These are phyloP conservation scores for Colletotrichum spaethianum DNA, from an alignment of 2,329 filamentous ascomycete genomes.

Conservation along the genomic window DNA sequence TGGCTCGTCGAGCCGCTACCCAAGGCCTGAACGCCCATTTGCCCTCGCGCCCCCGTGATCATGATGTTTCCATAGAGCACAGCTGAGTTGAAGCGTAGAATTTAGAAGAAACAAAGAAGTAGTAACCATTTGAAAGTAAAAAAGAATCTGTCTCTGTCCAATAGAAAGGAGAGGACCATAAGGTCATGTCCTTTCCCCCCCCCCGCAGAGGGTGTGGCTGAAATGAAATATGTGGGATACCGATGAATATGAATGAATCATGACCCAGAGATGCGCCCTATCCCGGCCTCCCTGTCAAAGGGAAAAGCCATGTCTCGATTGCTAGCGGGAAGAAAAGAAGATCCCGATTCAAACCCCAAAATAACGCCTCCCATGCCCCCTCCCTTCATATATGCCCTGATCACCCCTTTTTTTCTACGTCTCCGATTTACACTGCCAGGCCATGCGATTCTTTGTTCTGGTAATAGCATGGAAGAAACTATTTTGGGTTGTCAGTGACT, in stretches of 20 bases:
- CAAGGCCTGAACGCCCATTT: not conserved
- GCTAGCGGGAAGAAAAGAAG: not conserved
- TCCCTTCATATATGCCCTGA: constrained; percentile 33
- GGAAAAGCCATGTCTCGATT: constrained; percentile 17
- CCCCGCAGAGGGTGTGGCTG: constrained; percentile 11
- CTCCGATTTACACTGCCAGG: constrained; percentile 62
- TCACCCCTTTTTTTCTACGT: constrained; percentile 22
- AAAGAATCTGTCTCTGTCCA: constrained; percentile 12
- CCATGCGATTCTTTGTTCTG: constrained; percentile 70
- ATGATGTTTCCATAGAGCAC: constrained; percentile 5
- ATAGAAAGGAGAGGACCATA: not conserved
- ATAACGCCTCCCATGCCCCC: constrained; percentile 51
- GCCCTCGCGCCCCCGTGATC: not conserved
- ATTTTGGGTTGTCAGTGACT: constrained; percentile 34
- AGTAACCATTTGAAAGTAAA: not conserved
- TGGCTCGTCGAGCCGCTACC: constrained; percentile 55
- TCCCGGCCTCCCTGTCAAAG: constrained; percentile 7
- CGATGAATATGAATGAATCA: constrained; percentile 11
- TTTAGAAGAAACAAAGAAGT: not conserved
- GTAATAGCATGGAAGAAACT: constrained; percentile 74
- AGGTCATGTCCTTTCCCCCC: not conserved
- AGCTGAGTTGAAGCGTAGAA: constrained; percentile 28
- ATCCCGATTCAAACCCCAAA: not conserved
- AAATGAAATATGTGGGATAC: constrained; percentile 12
- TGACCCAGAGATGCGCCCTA: constrained; percentile 31